Percentiles rank a stretch among this genome's conserved stretches.
Evolutionary conservation across 202 grass and related monocot genomes (phyloP).

Genomic region (Zizania palustris): DNA sequence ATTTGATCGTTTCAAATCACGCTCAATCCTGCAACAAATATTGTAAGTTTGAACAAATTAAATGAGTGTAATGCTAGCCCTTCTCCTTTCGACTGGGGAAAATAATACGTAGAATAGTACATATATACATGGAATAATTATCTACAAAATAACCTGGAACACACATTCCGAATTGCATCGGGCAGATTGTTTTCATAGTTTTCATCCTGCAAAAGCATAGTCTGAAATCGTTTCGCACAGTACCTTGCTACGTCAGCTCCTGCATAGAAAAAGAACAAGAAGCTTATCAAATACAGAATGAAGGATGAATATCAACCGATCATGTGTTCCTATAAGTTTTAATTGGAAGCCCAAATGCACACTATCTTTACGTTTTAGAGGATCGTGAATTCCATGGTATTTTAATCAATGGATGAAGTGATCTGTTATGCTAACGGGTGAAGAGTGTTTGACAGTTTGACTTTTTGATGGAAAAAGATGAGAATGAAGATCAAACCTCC

Average conservation of each 20-base stretch:
- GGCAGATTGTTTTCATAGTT: background rate
- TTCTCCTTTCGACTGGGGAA: background rate
- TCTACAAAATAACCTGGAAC: slow-evolving; percentile 30
- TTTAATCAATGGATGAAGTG: slow-evolving; percentile 15
- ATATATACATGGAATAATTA: background rate
- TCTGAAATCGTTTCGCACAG: slow-evolving; percentile 32
- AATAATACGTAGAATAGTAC: slow-evolving; percentile 14
- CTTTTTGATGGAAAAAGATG: slow-evolving; percentile 3
- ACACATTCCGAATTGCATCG: slow-evolving; percentile 8
- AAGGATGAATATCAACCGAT: background rate
- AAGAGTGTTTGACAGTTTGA: background rate
- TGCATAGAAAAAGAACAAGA: slow-evolving; percentile 21
- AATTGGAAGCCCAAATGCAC: background rate
- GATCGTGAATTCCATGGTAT: background rate
- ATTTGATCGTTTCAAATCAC: slow-evolving; percentile 30
- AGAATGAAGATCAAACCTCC: slow-evolving; percentile 40
- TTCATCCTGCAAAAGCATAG: background rate
- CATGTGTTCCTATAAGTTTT: background rate
- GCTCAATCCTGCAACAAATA: slow-evolving; percentile 38
- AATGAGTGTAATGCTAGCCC: slow-evolving; percentile 3
- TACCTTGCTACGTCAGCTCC: slow-evolving; percentile 38
- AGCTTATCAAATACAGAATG: slow-evolving; percentile 15
- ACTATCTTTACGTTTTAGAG: background rate
- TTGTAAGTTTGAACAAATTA: slow-evolving; percentile 7
- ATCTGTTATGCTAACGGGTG: slow-evolving; percentile 1